Base-by-base conservation (phyloP, 2,329 filamentous ascomycete species). In the Didymella arachidicola region DNA sequence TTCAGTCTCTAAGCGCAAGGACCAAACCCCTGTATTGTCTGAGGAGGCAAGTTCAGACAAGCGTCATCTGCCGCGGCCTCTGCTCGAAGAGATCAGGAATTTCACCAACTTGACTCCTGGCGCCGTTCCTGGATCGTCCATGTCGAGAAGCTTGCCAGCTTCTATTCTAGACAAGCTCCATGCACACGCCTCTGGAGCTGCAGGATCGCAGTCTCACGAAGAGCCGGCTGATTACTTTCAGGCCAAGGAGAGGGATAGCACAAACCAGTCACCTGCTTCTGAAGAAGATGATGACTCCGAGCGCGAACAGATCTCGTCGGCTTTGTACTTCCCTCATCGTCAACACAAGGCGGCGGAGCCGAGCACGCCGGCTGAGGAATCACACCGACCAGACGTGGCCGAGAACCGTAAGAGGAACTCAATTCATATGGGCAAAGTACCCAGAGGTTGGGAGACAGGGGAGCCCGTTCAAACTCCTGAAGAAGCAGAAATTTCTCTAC, bases 291-390 rank as follows among this genome's bases (percentile, higher is more conserved):
- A 86, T n/a, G 84, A 86, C 32, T 93, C 90, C 14, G 89, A 91
- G 57, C 88, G 91, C 73, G 91, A 95, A 75, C 91, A 94, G 76
- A 93, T 95, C 62, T 92, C 90, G n/a, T 94, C 90, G 30, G 91
- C 91, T 25, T 83, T 93, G 39, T 95, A 95, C 73, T 83, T 93
- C 46, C 91, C 91, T 41, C 91, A 94, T 79, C 87, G 91, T 68
- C 82, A 84, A 59, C 72, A 83, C 44, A 77, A 73, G 53, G 64
- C 77, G 27, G 71, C 78, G 10, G 79, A 81, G 42, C 76, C 78
- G 47, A 59, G 60, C 39, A 56, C 66, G 36, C 47, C 60, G 45
- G 66, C 70, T 62, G 54, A 69, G 51, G 59, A 68, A n/a, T 50
- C 57, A 47, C 66, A 65, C 54, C 69, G 68, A 50, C 59, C 62